Base-by-base conservation (phyloP, 1,139 yeast genomes). In the Pichia sp. region DNA sequence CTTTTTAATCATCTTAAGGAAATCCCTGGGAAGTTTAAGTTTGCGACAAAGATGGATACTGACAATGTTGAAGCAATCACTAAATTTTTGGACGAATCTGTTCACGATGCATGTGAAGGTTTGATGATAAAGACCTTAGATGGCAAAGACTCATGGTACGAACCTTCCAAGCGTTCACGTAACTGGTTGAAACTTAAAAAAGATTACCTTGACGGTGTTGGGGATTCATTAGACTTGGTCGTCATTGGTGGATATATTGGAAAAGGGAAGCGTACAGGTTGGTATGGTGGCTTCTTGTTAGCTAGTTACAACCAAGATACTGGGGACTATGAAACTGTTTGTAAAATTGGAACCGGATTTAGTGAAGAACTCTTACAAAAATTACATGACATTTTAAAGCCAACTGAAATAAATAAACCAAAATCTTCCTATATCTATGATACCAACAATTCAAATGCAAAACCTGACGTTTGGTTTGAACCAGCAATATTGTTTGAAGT, bases 321-420 rank as follows among this genome's bases (percentile, higher is more conserved):
- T 0, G 97, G 94, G 19, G 96, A 88, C 53, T 86, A 77, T 56
- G 98, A 91, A 59, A 84, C 96, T 0, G 83, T 95, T 34, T 91
- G 98, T 65, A 91, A 93, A 60, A 89, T 93, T 42, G 98, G 98
- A 34, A 93, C 99, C 1, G 99, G 99, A 0, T 91, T 91, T 59
- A 77, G 89, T 31, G 99, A 91, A 50, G 96, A 84, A 48, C 74
- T 79, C 55, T 68, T 91, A 45, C 74, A 74, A 28, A 63, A 64
- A 32, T 62, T 91, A 31, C 71, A 81, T 55, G 72, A 71, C 28
- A 69, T 69, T 42, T 68, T 91, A 42, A 74, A 79, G 34, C 80
- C 85, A 4, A 79, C 91, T 0, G 95, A 80, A 42, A 72, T 80
- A 11, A 56, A 64, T 0, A 64, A 60, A n/a, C 84, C 96, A 1